These are phyloP conservation scores for Phytophthora sp. DNA, from an alignment of 352 stramenopile species.

Conservation along the genomic window DNA sequence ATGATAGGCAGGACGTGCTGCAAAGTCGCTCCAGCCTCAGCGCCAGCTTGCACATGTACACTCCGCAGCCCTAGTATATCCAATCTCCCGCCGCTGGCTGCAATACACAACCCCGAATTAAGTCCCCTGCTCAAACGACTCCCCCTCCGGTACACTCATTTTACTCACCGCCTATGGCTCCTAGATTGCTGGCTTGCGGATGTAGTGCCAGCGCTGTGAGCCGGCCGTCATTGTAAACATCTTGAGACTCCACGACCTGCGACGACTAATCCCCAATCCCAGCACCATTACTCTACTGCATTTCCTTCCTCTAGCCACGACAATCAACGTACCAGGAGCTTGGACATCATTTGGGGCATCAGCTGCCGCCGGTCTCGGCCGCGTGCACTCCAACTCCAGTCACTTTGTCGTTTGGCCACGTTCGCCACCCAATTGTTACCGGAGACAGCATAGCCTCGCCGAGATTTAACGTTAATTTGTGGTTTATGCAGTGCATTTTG, in stretches of 20 bases:
- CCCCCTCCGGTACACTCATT: neutral
- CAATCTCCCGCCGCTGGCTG: constrained; percentile 32
- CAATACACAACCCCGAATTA: too few relatives aligned
- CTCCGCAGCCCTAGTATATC: constrained; percentile 22
- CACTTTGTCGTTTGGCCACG: constrained; percentile 40
- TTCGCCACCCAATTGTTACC: constrained; percentile 34
- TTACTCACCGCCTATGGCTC: constrained; percentile 43
- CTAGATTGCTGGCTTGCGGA: constrained; percentile 27
- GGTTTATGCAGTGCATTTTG: constrained; percentile 6
- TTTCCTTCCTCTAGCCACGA: too few relatives aligned
- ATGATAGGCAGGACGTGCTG: constrained; percentile 13
- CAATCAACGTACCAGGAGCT: constrained; percentile 31
- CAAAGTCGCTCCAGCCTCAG: neutral
- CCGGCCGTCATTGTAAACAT: constrained; percentile 11
- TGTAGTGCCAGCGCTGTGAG: constrained; percentile 47
- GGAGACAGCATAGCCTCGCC: constrained; percentile 7
- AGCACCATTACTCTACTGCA: neutral
- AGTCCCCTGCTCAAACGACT: too few relatives aligned
- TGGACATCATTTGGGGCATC: constrained; percentile 33
- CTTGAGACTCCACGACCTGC: constrained; percentile 34
- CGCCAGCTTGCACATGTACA: neutral
- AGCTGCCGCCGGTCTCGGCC: constrained; percentile 30
- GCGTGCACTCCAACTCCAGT: constrained; percentile 36
- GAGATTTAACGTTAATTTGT: constrained; percentile 5
- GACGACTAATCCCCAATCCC: constrained; percentile 19